phyloP scores from a whole-genome alignment of 805 yeast species.

The Peterozyma xylosa region DNA sequence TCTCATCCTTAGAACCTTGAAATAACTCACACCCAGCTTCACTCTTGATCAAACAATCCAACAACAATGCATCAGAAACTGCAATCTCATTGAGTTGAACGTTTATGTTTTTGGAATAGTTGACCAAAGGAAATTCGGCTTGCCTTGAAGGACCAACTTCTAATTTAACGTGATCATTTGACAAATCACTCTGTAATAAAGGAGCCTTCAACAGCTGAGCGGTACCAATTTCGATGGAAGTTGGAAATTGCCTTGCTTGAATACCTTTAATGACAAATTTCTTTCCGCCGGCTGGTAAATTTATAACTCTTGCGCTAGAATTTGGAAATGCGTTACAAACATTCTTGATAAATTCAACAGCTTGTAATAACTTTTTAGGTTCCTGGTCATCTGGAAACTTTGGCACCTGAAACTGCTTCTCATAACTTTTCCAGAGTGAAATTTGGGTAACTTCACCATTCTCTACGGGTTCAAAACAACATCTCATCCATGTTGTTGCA shows the following conservation, averaged over 20 bases:
- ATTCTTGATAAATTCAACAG: conserved; percentile 93
- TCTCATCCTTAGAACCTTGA: conserved; percentile 20
- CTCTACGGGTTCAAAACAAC: conserved; percentile 74
- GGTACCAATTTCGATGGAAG: conserved; percentile 38
- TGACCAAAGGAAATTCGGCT: conserved; percentile 20
- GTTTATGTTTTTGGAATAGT: conserved; percentile 24
- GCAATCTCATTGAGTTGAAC: conserved; percentile 30
- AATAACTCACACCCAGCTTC: conserved; percentile 25
- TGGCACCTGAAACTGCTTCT: conserved; percentile 59
- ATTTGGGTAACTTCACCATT: conserved; percentile 91
- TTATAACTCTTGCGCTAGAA: conserved; percentile 90
- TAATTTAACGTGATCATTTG: conserved; percentile 10
- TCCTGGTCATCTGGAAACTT: conserved; percentile 34
- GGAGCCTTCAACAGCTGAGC: conserved; percentile 7
- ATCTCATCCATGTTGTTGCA: conserved; percentile 91
- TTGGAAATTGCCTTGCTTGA: conserved; percentile 68
- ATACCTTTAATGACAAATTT: conserved; percentile 92
- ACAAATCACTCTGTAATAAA: background rate
- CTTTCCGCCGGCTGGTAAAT: conserved; percentile 54
- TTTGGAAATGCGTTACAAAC: conserved; percentile 83
- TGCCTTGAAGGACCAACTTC: conserved; percentile 17
- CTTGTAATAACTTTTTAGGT: conserved; percentile 64
- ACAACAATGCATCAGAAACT: conserved; percentile 26
- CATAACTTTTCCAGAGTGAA: conserved; percentile 92
- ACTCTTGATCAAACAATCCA: conserved; percentile 25